phyloP scores from a whole-genome alignment of 305 asterid genomes.

The Nicotiana rustica region DNA sequence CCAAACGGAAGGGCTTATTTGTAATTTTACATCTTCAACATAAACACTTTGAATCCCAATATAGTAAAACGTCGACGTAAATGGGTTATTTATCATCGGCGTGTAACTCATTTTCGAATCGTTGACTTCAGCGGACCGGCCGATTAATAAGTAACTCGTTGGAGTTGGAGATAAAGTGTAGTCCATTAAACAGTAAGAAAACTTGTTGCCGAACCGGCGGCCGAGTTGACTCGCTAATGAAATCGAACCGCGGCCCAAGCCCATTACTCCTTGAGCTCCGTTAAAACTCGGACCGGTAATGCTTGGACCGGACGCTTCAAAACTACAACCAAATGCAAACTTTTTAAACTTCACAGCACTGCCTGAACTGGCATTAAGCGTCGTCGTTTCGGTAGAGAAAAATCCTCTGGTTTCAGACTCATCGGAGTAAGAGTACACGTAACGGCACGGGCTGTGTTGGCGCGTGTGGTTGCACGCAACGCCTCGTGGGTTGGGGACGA shows the following conservation, averaged over 20 bases:
- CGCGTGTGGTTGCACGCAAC: constrained; percentile 70
- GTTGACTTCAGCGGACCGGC: constrained; percentile 57
- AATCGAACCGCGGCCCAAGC: constrained; percentile 83
- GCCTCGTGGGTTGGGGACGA: constrained; percentile 59
- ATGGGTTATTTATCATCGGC: constrained; percentile 57
- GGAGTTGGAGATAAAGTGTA: constrained; percentile 76
- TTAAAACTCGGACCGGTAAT: constrained; percentile 66
- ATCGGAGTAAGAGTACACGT: constrained; percentile 69
- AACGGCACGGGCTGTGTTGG: constrained; percentile 78
- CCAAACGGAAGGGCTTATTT: constrained; percentile 75
- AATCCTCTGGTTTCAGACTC: constrained; percentile 71
- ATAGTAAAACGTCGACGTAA: constrained; percentile 73
- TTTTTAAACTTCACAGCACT: constrained; percentile 43
- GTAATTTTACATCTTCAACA: constrained; percentile 56
- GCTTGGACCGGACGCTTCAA: constrained; percentile 71
- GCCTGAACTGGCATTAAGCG: constrained; percentile 65
- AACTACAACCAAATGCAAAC: constrained; percentile 73
- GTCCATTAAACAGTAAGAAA: constrained; percentile 80
- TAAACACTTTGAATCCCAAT: constrained; percentile 54
- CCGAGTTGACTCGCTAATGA: constrained; percentile 74
- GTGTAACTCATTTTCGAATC: constrained; percentile 54
- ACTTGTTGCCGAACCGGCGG: constrained; percentile 65
- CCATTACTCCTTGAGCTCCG: constrained; percentile 78
- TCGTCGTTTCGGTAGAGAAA: constrained; percentile 69
- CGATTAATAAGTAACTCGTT: constrained; percentile 70